Evolutionary conservation across 371 early-diverging fungal genomes (phyloP).

Genomic region (Rhizomucor miehei): DNA sequence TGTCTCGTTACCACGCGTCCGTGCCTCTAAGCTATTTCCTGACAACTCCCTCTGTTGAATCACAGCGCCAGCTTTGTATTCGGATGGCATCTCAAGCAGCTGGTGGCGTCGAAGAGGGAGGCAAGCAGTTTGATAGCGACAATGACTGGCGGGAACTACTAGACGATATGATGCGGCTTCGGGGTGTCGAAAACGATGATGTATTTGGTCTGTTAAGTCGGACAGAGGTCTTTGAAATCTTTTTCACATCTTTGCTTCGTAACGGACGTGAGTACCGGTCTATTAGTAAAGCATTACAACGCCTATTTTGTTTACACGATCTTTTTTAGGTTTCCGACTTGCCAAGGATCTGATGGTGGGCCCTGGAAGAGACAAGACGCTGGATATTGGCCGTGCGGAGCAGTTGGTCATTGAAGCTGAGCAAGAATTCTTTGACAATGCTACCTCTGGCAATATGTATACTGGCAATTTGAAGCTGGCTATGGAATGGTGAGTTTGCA

Average conservation of each 20-base stretch:
- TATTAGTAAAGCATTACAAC: neutral
- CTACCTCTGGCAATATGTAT: constrained; percentile 65
- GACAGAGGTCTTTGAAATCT: constrained; percentile 66
- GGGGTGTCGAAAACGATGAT: constrained; percentile 38
- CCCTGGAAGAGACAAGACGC: constrained; percentile 36
- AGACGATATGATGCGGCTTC: constrained; percentile 64
- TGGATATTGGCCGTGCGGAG: constrained; percentile 57
- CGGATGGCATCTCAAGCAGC: constrained; percentile 66
- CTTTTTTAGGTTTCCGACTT: constrained; percentile 54
- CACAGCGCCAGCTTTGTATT: constrained; percentile 59
- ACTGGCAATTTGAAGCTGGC: constrained; percentile 72
- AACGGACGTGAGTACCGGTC: constrained; percentile 59
- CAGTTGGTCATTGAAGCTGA: constrained; percentile 69
- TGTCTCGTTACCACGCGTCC: constrained; percentile 59
- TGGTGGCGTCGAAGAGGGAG: constrained; percentile 56
- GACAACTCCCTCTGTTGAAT: constrained; percentile 36
- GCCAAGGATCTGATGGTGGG: constrained; percentile 65
- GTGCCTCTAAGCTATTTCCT: constrained; percentile 64
- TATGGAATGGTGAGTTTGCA: constrained; percentile 60
- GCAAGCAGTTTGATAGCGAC: constrained; percentile 57
- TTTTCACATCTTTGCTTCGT: constrained; percentile 62
- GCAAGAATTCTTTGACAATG: constrained; percentile 76
- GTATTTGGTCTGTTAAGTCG: constrained; percentile 53
- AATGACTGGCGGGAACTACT: constrained; percentile 70
- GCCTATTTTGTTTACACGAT: constrained; percentile 4